phyloP scores from a whole-genome alignment of 805 yeast genomes.

The Candida fluviatilis region DNA sequence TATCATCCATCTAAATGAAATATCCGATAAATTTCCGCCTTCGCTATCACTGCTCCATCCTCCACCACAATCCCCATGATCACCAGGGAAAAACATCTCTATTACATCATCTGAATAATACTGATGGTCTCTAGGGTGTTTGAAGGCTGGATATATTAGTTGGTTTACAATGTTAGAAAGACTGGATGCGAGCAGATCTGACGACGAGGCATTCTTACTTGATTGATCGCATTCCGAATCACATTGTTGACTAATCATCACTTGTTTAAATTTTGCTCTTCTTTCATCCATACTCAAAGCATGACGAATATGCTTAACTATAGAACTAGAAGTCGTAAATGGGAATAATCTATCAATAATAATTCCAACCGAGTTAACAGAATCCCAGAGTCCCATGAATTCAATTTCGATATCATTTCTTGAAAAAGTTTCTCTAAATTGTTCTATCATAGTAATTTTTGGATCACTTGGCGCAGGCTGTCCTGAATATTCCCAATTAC shows the following conservation, averaged over 20 bases:
- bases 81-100: conserved; percentile 68
- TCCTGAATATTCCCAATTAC: conserved; percentile 57
- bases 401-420: conserved; percentile 42
- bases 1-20: conserved; percentile 60
- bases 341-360: conserved; percentile 57
- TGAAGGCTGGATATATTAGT: not conserved
- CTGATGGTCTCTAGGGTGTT: conserved; percentile 3
- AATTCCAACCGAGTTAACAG: conserved; percentile 64
- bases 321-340: conserved; percentile 45
- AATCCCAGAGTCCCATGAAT: conserved; percentile 68
- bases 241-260: conserved; percentile 40
- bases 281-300: conserved; percentile 68
- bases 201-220: not conserved
- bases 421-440: conserved; percentile 53
- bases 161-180: not conserved
- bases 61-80: conserved; percentile 68
- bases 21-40: conserved; percentile 40
- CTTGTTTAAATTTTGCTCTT: conserved; percentile 58
- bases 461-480: conserved; percentile 47
- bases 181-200: not conserved
- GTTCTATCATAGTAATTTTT: conserved; percentile 44
- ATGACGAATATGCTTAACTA: conserved; percentile 59
- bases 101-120: conserved; percentile 26
- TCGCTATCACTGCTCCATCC: conserved; percentile 51
- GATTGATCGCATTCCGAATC: conserved; percentile 2